A percentile compares a stretch with the other conserved stretches of the same genome.
phyloP scores from a whole-genome alignment of 306 rosid species.

The Lathyrus tuberosus region DNA sequence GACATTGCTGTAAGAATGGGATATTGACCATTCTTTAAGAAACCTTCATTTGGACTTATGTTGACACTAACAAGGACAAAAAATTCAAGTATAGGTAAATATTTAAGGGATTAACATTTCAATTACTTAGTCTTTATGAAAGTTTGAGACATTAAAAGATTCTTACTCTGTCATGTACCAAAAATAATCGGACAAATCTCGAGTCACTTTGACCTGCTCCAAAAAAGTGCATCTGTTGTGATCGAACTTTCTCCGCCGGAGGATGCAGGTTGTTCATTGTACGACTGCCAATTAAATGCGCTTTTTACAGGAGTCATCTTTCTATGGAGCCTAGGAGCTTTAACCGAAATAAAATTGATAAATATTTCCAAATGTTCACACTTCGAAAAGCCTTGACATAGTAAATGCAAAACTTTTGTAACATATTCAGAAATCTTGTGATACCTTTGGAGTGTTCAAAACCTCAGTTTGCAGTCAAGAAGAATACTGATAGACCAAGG shows the following conservation, averaged over 20 bases:
- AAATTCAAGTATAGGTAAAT: background rate
- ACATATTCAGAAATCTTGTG: constrained; percentile 23
- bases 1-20: constrained; percentile 70
- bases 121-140: constrained; percentile 1
- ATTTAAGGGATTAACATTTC: constrained; percentile 29
- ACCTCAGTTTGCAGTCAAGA: constrained; percentile 74
- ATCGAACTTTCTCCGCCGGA: constrained; percentile 46
- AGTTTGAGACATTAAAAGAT: constrained; percentile 33
- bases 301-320: constrained; percentile 49
- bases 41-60: constrained; percentile 64
- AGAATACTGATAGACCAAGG: constrained; percentile 92
- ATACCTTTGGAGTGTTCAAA: constrained; percentile 83
- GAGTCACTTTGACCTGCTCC: constrained; percentile 75
- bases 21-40: constrained; percentile 53
- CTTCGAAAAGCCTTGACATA: background rate
- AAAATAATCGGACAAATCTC: constrained; percentile 72
- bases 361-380: constrained; percentile 9
- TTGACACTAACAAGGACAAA: constrained; percentile 53
- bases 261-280: constrained; percentile 60
- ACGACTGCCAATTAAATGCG: constrained; percentile 59
- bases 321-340: constrained; percentile 46
- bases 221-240: constrained; percentile 56
- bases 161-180: constrained; percentile 90
- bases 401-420: background rate
- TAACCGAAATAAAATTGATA: constrained; percentile 54